Conservation (phyloP, 2,329 filamentous ascomycete genomes). For the Sporothrix globosa region DNA sequence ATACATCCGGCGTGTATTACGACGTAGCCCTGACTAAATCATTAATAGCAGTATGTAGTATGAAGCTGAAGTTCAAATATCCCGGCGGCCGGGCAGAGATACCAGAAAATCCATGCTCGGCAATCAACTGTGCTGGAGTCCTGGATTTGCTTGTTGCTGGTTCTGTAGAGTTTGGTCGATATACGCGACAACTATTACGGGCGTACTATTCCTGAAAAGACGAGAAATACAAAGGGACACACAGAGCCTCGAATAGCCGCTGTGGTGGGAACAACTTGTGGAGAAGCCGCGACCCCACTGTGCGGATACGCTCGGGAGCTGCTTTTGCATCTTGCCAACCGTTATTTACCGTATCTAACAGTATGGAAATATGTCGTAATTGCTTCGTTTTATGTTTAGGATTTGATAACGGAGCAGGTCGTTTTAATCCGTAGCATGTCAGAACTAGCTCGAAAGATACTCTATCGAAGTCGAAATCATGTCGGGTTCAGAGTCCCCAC, state of each 20-base stretch:
- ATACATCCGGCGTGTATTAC: too few relatives aligned
- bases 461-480: too few relatives aligned
- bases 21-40: too few relatives aligned
- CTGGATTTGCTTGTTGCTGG: too few relatives aligned
- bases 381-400: background rate
- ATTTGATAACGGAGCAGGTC: background rate
- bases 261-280: background rate
- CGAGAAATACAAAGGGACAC: background rate
- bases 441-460: too few relatives aligned
- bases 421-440: background rate
- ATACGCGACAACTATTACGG: too few relatives aligned
- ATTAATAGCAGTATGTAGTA: background rate
- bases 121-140: too few relatives aligned
- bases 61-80: too few relatives aligned
- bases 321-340: background rate
- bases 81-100: too few relatives aligned
- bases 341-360: background rate
- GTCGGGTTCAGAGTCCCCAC: background rate
- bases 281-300: background rate
- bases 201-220: too few relatives aligned
- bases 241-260: slow-evolving; percentile 32
- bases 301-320: slow-evolving; percentile 29
- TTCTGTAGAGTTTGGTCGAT: too few relatives aligned
- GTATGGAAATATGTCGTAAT: background rate
- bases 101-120: too few relatives aligned